Conservation (phyloP, 1,284 basidiomycete genomes). For the Pholiota adiposa region DNA sequence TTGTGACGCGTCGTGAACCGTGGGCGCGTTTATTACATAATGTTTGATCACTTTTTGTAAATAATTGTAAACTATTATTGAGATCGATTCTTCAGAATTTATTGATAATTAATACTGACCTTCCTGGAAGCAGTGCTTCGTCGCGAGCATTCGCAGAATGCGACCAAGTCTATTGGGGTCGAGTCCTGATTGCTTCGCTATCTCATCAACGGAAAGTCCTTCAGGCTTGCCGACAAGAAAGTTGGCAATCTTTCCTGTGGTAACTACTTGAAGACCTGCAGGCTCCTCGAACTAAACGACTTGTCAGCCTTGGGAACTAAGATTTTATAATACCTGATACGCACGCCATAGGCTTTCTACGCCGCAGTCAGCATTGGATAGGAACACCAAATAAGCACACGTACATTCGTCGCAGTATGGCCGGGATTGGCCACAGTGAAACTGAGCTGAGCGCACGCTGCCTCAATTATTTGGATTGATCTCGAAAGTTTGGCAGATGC, state of each 20-base stretch:
- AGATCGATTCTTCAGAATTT: background rate
- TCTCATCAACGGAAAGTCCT: constrained; percentile 29
- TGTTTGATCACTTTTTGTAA: no score
- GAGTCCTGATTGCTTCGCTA: constrained; percentile 27
- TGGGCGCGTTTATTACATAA: no score
- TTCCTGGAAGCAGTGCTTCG: constrained; percentile 28
- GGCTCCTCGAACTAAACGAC: constrained; percentile 16
- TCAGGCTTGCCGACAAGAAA: constrained; percentile 26
- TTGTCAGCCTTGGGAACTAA: constrained; percentile 1
- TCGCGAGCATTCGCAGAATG: constrained; percentile 35
- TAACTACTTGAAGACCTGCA: constrained; percentile 11
- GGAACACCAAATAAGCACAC: constrained; percentile 1
- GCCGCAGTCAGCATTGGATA: background rate
- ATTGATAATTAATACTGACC: constrained; percentile 35
- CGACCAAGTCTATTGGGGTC: constrained; percentile 32
- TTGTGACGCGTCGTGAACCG: no score
- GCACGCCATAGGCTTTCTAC: constrained; percentile 15
- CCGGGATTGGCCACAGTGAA: constrained; percentile 31
- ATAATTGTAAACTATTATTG: background rate
- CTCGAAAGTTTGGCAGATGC: constrained; percentile 25
- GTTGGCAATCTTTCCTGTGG: constrained; percentile 25
- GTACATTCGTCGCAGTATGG: constrained; percentile 36
- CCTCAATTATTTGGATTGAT: constrained; percentile 33
- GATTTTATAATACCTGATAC: background rate
- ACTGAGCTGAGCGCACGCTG: constrained; percentile 35